These are phyloP conservation scores for Silene conica DNA, from an alignment of 148 eudicot species.

Conservation along the genomic window DNA sequence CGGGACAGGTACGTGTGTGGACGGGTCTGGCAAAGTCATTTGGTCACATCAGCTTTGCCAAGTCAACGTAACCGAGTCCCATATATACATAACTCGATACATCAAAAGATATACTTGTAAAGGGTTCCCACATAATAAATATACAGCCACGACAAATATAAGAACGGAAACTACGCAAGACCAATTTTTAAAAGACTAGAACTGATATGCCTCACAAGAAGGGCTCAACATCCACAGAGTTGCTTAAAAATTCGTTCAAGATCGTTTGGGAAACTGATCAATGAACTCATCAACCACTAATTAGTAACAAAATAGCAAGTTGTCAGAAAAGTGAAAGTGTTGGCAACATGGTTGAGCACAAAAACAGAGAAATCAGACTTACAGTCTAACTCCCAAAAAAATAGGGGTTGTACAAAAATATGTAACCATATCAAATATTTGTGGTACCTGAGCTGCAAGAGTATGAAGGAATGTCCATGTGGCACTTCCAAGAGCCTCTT, in stretches of 20 bases:
- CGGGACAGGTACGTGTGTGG: too few relatives aligned
- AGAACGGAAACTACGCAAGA: background rate
- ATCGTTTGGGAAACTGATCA: background rate
- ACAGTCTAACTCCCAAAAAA: background rate
- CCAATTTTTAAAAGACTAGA: background rate
- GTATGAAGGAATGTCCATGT: constrained; percentile 97
- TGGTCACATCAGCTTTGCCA: too few relatives aligned
- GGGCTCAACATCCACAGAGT: background rate
- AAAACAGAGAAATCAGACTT: background rate
- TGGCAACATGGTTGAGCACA: background rate
- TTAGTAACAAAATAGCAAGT: background rate
- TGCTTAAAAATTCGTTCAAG: background rate
- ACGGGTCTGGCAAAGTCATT: too few relatives aligned
- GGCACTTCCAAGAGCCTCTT: constrained; percentile 87
- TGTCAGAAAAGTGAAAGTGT: background rate
- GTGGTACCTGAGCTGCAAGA: constrained; percentile 83
- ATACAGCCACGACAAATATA: too few relatives aligned
- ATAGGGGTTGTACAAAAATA: background rate
- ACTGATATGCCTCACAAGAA: background rate
- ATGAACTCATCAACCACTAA: background rate
- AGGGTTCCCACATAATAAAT: too few relatives aligned
- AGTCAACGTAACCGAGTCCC: too few relatives aligned
- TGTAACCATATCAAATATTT: background rate
- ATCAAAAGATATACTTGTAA: too few relatives aligned
- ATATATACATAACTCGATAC: too few relatives aligned